Evolutionary conservation across 2,329 filamentous ascomycete genomes (phyloP).

Genomic region (Penicillium palitans): DNA sequence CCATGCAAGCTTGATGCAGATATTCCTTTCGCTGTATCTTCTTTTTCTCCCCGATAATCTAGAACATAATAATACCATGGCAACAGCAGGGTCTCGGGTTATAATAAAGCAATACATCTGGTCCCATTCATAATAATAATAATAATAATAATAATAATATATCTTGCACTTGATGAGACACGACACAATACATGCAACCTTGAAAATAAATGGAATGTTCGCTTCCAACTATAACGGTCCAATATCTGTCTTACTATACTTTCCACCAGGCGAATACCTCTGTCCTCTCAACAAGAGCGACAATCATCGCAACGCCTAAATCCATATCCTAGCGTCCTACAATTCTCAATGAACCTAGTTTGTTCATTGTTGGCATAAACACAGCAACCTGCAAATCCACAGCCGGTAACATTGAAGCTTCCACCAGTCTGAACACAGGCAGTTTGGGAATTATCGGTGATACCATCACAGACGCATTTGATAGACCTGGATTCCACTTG

Average conservation of each 20-base stretch:
- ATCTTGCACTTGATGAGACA: neutral
- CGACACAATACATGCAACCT: neutral
- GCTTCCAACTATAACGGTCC: neutral
- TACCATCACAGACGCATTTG: slow-evolving; percentile 8
- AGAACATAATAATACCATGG: slow-evolving; percentile 18
- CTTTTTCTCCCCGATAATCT: slow-evolving; percentile 9
- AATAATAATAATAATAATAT: neutral
- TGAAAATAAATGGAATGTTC: neutral
- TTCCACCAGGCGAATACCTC: neutral
- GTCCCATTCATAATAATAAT: neutral
- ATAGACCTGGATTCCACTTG: neutral
- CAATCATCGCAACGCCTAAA: slow-evolving; percentile 13
- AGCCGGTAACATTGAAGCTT: neutral
- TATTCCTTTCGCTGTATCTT: slow-evolving; percentile 19
- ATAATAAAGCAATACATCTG: neutral
- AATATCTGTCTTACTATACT: neutral
- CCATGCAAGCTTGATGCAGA: slow-evolving; percentile 19
- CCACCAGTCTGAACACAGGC: slow-evolving; percentile 6
- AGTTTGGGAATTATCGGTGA: neutral
- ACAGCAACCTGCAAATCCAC: slow-evolving; percentile 11
- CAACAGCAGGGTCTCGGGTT: neutral
- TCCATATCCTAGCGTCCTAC: slow-evolving; percentile 3
- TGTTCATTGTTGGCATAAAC: slow-evolving; percentile 11
- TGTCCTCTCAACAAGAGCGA: neutral
- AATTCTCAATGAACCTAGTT: slow-evolving; percentile 4